Base-by-base conservation (phyloP, 805 yeast genomes). In the Candida easanensis region DNA sequence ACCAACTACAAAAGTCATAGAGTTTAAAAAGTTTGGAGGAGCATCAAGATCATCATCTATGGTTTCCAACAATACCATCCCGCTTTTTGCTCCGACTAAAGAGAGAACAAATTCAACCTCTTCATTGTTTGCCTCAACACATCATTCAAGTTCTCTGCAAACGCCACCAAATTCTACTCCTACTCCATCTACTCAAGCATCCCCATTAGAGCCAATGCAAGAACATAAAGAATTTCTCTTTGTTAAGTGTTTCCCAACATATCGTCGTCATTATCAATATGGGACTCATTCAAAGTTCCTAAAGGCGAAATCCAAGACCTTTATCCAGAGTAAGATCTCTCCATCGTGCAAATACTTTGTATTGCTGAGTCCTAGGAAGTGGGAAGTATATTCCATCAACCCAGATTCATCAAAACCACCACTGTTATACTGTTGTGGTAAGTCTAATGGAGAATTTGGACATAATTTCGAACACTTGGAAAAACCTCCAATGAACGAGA, bases 191-290 rank as follows among this genome's bases (percentile, higher is more conserved):
- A n/a, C n/a, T n/a, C 25, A 25, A 30, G 23, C 22, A 19, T 39
- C 33, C 8, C 5, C 33, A 30, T 9, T 16, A 6, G 39, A 44
- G 15, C 46, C 43, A 32, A 43, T 33, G 13, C 48, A 51, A 14
- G 70, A 60, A 44, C 66, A 64, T 32, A 79, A 81, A 49, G 96
- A 87, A 57, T 71, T 75, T 42, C 71, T 80, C 41, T 88, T 82
- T 60, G 80, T 82, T 5, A 84, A 81, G 54, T 87, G 91, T 53
- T 89, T 88, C 63, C 97, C 97, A 0, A 77, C 80, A 42, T 86
- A 84, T 58, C 72, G 96, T 46, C 82, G 77, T 48, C 71, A 77
- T 38, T 69, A 72, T 38, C 78, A 78, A 34, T 74, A 73, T 55
- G 65, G 69, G 21, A 76, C 83, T 0, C 82, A 78, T 44, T 63